Conservation (phyloP, 2,329 filamentous ascomycete genomes). For the Paecilomyces sp. region DNA sequence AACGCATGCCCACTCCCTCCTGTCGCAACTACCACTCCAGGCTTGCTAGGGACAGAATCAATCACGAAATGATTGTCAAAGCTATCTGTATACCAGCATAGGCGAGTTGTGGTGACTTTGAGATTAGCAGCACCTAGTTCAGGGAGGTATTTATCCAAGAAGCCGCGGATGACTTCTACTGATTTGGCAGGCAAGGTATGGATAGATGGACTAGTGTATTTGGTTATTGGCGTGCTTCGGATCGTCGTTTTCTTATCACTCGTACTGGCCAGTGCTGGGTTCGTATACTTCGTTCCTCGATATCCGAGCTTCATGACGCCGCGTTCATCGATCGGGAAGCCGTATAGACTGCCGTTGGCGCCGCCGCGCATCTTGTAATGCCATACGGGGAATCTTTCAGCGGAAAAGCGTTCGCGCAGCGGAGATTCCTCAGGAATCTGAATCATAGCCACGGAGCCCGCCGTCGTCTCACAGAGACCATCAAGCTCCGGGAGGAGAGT, state of each 20-base stretch:
- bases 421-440: constrained; percentile 32
- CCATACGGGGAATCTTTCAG: constrained; percentile 42
- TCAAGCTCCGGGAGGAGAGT: constrained; percentile 34
- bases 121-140: constrained; percentile 33
- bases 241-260: constrained; percentile 15
- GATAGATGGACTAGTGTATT: constrained; percentile 20
- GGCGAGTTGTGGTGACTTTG: constrained; percentile 36
- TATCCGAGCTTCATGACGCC: constrained; percentile 46
- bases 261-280: constrained; percentile 31
- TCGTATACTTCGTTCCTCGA: constrained; percentile 46
- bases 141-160: constrained; percentile 37
- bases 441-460: constrained; percentile 39
- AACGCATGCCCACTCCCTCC: constrained; percentile 57
- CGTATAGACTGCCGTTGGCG: constrained; percentile 39
- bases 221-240: constrained; percentile 35
- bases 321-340: constrained; percentile 39
- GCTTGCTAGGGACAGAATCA: constrained; percentile 42
- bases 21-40: constrained; percentile 52
- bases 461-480: constrained; percentile 42
- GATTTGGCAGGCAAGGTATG: constrained; percentile 20
- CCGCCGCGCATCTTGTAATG: constrained; percentile 30
- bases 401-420: constrained; percentile 35
- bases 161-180: constrained; percentile 18
- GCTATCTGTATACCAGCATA: constrained; percentile 54
- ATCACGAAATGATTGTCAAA: constrained; percentile 50